phyloP scores from a whole-genome alignment of 2,329 filamentous ascomycete species.

The Acrocalymma vagum region DNA sequence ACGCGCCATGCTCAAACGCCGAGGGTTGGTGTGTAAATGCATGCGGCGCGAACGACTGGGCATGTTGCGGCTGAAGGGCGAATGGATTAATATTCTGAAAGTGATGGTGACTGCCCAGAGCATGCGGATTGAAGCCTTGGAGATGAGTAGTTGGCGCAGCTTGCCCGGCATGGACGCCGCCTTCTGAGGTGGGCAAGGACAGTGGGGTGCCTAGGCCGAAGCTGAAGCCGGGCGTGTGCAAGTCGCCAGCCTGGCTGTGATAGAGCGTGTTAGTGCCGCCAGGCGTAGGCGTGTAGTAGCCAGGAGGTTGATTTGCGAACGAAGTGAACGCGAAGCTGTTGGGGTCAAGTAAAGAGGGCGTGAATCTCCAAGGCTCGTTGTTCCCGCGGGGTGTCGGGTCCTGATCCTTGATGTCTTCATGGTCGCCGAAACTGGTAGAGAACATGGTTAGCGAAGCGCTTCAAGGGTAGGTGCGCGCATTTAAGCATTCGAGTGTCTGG shows the following conservation, averaged over 20 bases:
- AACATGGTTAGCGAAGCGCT: slow-evolving; percentile 16
- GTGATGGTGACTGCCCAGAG: slow-evolving; percentile 46
- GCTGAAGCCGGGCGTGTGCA: slow-evolving; percentile 82
- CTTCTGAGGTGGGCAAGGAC: slow-evolving; percentile 78
- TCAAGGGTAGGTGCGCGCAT: neutral
- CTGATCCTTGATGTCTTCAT: slow-evolving; percentile 72
- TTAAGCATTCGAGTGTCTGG: too few relatives aligned
- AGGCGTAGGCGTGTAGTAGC: slow-evolving; percentile 88
- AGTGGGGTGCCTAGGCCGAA: slow-evolving; percentile 82
- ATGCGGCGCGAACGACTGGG: slow-evolving; percentile 74
- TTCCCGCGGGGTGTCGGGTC: slow-evolving; percentile 84
- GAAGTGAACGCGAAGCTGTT: slow-evolving; percentile 81
- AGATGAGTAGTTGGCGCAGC: slow-evolving; percentile 61
- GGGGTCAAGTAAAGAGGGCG: slow-evolving; percentile 86
- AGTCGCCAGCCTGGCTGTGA: slow-evolving; percentile 82
- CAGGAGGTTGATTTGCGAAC: slow-evolving; percentile 81
- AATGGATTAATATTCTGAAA: slow-evolving; percentile 78
- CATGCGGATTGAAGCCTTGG: slow-evolving; percentile 68
- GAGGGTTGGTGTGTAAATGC: slow-evolving; percentile 83
- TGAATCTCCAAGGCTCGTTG: slow-evolving; percentile 86
- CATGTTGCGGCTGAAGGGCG: slow-evolving; percentile 57
- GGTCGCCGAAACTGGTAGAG: slow-evolving; percentile 54
- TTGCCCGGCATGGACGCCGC: slow-evolving; percentile 67
- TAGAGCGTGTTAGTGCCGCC: slow-evolving; percentile 82
- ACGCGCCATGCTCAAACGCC: slow-evolving; percentile 72